Evolutionary conservation across 495 filamentous ascomycete species (phyloP), one percentile per base, ranked within the genome.

Genomic region (Thermothielavioides terrestris): DNA sequence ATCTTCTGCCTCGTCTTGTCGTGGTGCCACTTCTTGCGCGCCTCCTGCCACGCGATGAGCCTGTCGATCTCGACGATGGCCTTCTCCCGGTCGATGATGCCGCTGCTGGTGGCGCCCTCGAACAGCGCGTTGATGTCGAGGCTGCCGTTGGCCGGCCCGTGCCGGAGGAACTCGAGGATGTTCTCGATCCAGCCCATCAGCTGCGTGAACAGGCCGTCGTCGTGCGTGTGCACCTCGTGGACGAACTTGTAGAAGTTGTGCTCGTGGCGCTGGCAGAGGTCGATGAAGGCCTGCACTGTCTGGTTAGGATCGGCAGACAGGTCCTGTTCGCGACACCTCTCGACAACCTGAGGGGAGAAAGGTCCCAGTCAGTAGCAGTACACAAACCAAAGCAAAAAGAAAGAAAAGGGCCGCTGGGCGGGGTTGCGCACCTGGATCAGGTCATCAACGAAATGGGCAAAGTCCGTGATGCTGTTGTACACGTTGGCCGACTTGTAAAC

Each of bases 401-500:
- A 5, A 12, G 12, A 9, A 15, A 14, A 1, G n/a, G 25, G 2
- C 4, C 23, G 26, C 10, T 28, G 26, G 15, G 12, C 9, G 40
- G 31, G 15, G 14, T 8, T 28, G 63, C 69, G 42, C 56, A 76
- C 75, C 60, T 68, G 70, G 57, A 97, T 94, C 57, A 89, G 82
- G 61, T 98, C 92, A 60, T 96, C 89, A 41, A 90, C 79, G 60
- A 98, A 98, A 18, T 77, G 68, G 10, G 92, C 87, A 67, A 98
- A 97, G 61, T 98, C 92, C 1, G 92, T 98, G 51, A 98, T 88
- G 63, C 82, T 88, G 70, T 80, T 89, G 75, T 98, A 98, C 25
- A 98, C 92, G 57, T 97, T 98, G 55, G 92, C 92, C 20, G 91
- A 95, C 69, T 97, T 98, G 72, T 98, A 98, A 0, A 98, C 92